A percentile compares a stretch with the other conserved stretches of the same genome.
These are phyloP conservation scores for Mallotus nudiflorus DNA, from an alignment of 345 rosid genomes.

Conservation along the genomic window DNA sequence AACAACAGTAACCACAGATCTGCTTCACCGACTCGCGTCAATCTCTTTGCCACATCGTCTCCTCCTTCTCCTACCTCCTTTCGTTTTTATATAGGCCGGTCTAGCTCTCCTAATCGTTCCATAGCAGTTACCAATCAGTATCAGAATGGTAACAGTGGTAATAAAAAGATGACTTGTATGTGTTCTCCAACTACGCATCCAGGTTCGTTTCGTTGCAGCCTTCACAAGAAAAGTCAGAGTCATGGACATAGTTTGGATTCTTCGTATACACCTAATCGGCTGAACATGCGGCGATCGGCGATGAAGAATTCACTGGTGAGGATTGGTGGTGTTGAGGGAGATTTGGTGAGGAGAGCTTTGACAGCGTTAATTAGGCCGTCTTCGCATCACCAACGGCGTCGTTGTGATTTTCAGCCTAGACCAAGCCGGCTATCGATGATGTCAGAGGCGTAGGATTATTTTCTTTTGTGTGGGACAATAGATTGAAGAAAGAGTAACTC, in stretches of 20 bases:
- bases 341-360: constrained; percentile 79
- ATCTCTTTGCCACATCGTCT: constrained; percentile 43
- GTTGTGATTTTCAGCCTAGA: constrained; percentile 60
- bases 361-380: constrained; percentile 86
- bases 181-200: constrained; percentile 92
- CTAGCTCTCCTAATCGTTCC: constrained; percentile 39
- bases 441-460: constrained; percentile 46
- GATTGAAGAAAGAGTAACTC: constrained; percentile 28
- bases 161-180: constrained; percentile 59
- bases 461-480: constrained; percentile 33
- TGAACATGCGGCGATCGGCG: constrained; percentile 85
- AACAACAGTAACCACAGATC: constrained; percentile 40
- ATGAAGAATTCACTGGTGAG: constrained; percentile 89
- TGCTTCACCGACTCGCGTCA: constrained; percentile 68
- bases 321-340: constrained; percentile 96
- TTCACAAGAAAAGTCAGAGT: constrained; percentile 54
- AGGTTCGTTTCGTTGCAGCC: constrained; percentile 76
- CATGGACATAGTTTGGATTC: constrained; percentile 28
- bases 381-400: constrained; percentile 73
- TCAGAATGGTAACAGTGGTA: too few relatives aligned
- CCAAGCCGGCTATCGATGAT: constrained; percentile 73
- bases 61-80: constrained; percentile 42
- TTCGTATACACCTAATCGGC: constrained; percentile 49
- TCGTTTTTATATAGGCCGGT: constrained; percentile 60
- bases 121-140: constrained; percentile 33